These are phyloP conservation scores for Echinochloa phyllopogon DNA, from an alignment of 176 grass and related monocot genomes.

Conservation along the genomic window DNA sequence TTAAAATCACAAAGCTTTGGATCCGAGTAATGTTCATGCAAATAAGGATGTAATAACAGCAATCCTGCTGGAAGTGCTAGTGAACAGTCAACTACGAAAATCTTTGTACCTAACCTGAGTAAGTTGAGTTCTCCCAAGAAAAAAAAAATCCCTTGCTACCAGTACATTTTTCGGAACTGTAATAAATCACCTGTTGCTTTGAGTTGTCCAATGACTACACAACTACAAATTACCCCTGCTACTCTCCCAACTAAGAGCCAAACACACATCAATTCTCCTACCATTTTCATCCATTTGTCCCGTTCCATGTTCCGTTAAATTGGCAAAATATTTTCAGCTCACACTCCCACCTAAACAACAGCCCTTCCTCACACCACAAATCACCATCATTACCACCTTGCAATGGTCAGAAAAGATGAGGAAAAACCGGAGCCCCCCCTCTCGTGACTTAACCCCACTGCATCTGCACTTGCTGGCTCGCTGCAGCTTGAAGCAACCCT, in stretches of 20 bases:
- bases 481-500: conserved; percentile 53
- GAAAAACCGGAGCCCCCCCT: neutral
- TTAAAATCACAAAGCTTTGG: neutral
- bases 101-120: neutral
- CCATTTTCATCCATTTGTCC: neutral
- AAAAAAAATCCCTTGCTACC: neutral
- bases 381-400: conserved; percentile 34
- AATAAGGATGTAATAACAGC: neutral
- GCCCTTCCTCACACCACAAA: neutral
- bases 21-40: neutral
- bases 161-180: neutral
- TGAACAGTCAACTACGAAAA: neutral
- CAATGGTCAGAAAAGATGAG: conserved; percentile 8
- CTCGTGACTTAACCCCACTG: neutral
- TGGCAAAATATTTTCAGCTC: neutral
- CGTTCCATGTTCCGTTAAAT: neutral
- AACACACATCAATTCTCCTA: conserved; percentile 15
- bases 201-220: neutral
- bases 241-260: neutral
- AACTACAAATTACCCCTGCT: neutral
- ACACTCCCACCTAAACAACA: neutral
- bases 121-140: neutral
- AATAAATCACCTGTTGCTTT: neutral
- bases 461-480: neutral
- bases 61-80: neutral